Evolutionary conservation across 2,329 filamentous ascomycete genomes (phyloP).

Genomic region (Cercospora sojina): DNA sequence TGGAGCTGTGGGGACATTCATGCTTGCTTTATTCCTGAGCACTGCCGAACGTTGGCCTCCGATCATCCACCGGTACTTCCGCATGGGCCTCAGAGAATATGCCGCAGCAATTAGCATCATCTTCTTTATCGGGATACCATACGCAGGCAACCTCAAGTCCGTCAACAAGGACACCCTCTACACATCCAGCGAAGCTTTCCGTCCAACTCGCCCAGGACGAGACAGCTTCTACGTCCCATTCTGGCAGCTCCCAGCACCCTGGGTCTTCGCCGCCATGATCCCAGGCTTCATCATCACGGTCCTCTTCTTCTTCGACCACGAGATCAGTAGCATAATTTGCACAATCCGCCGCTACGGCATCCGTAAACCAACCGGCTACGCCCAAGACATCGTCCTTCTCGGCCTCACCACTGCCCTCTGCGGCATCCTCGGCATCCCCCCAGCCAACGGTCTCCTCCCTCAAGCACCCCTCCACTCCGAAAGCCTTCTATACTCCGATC

Average conservation of each 20-base stretch:
- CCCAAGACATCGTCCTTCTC: constrained; percentile 63
- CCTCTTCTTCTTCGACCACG: constrained; percentile 70
- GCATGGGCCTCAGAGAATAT: constrained; percentile 62
- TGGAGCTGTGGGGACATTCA: constrained; percentile 62
- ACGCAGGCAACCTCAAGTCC: constrained; percentile 58
- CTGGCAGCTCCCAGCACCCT: constrained; percentile 59
- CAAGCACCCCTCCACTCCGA: constrained; percentile 67
- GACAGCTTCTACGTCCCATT: constrained; percentile 61
- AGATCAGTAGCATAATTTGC: constrained; percentile 68
- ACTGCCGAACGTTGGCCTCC: constrained; percentile 58
- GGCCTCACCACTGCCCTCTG: constrained; percentile 64
- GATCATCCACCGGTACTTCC: constrained; percentile 51
- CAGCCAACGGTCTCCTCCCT: constrained; percentile 64
- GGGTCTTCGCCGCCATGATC: constrained; percentile 62
- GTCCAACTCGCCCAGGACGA: constrained; percentile 47
- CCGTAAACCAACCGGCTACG: constrained; percentile 61
- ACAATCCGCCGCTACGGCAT: constrained; percentile 62
- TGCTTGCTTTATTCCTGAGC: constrained; percentile 61
- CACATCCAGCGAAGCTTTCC: constrained; percentile 9
- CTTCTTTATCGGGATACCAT: constrained; percentile 62
- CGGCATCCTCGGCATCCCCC: constrained; percentile 65
- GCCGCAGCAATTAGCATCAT: constrained; percentile 66
- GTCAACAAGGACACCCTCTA: constrained; percentile 52
- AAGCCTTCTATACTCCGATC: constrained; percentile 55
- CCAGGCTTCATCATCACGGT: constrained; percentile 64